Conservation (phyloP, 768 basidiomycete genomes). For the Paxillus ammoniavirescens region DNA sequence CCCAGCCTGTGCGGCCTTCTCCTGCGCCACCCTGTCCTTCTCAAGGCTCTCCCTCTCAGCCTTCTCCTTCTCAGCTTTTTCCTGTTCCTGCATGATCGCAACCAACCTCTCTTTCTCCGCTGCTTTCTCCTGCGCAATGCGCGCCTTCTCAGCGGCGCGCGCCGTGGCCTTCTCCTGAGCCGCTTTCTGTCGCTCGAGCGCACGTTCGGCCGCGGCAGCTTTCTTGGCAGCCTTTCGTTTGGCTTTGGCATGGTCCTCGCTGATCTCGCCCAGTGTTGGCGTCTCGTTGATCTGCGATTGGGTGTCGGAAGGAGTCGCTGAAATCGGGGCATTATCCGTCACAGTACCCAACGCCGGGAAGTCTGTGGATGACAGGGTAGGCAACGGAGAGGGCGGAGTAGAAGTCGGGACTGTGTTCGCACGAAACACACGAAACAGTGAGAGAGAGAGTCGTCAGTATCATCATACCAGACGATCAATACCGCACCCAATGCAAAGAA, state of each 20-base stretch:
- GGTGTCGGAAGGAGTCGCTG: slow-evolving; percentile 20
- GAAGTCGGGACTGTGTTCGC: slow-evolving; percentile 34
- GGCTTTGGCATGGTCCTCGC: slow-evolving; percentile 52
- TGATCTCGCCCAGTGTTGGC: slow-evolving; percentile 32
- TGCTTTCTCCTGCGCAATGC: slow-evolving; percentile 51
- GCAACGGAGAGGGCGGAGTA: slow-evolving; percentile 41
- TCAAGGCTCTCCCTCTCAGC: slow-evolving; percentile 40
- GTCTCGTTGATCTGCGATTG: slow-evolving; percentile 12
- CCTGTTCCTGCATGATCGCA: slow-evolving; percentile 38
- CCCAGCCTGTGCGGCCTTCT: slow-evolving; percentile 36
- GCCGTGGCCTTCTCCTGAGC: slow-evolving; percentile 59
- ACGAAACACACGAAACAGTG: slow-evolving; percentile 17
- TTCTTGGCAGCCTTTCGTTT: slow-evolving; percentile 67
- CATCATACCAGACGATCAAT: slow-evolving; percentile 39
- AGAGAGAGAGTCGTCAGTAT: slow-evolving; percentile 41
- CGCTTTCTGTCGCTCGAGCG: slow-evolving; percentile 54
- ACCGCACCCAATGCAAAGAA: slow-evolving; percentile 39
- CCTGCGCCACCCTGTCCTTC: slow-evolving; percentile 31
- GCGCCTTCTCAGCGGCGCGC: slow-evolving; percentile 52
- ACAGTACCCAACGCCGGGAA: slow-evolving; percentile 62
- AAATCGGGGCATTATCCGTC: slow-evolving; percentile 9
- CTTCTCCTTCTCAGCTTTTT: slow-evolving; percentile 36
- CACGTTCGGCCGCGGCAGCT: slow-evolving; percentile 59
- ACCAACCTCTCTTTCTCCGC: slow-evolving; percentile 50
- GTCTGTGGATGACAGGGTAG: slow-evolving; percentile 62